Evolutionary conservation across 345 rosid species (phyloP).

Genomic region (Tarenaya hassleriana): DNA sequence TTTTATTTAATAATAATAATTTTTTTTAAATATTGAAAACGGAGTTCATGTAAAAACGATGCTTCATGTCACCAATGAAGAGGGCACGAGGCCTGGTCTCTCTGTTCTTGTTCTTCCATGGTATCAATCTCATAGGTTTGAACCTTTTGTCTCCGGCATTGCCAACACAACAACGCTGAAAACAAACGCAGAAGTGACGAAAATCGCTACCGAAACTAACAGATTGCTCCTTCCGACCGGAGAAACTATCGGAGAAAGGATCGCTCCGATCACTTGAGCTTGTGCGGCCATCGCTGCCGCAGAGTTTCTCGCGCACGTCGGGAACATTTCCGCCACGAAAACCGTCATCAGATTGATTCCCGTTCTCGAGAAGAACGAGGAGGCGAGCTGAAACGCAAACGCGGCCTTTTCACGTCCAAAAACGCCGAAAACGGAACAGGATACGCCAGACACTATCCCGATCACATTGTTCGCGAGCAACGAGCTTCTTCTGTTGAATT

Average conservation of each 20-base stretch:
- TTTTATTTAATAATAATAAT: no score
- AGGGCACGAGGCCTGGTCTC: constrained; percentile 13
- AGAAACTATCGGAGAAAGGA: constrained; percentile 32
- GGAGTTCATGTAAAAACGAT: no score
- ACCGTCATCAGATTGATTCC: constrained; percentile 38
- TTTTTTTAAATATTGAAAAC: no score
- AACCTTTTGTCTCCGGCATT: constrained; percentile 34
- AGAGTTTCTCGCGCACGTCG: constrained; percentile 44
- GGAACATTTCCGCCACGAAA: constrained; percentile 43
- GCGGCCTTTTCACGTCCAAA: background rate
- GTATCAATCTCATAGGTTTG: constrained; percentile 31
- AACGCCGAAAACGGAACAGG: constrained; percentile 24
- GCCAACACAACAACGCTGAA: constrained; percentile 27
- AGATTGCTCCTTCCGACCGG: constrained; percentile 24
- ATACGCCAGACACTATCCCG: constrained; percentile 34
- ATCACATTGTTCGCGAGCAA: constrained; percentile 24
- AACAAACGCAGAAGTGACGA: constrained; percentile 21
- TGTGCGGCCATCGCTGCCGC: constrained; percentile 41
- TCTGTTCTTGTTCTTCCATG: constrained; percentile 35
- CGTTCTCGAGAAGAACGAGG: constrained; percentile 41
- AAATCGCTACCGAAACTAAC: constrained; percentile 27
- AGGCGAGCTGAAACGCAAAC: constrained; percentile 39
- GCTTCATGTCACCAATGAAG: constrained; percentile 11
- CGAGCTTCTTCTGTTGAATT: constrained; percentile 32
- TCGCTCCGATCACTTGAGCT: constrained; percentile 29